phyloP scores from a whole-genome alignment of 2,329 filamentous ascomycete species.

The Verticillium nonalfalfae region DNA sequence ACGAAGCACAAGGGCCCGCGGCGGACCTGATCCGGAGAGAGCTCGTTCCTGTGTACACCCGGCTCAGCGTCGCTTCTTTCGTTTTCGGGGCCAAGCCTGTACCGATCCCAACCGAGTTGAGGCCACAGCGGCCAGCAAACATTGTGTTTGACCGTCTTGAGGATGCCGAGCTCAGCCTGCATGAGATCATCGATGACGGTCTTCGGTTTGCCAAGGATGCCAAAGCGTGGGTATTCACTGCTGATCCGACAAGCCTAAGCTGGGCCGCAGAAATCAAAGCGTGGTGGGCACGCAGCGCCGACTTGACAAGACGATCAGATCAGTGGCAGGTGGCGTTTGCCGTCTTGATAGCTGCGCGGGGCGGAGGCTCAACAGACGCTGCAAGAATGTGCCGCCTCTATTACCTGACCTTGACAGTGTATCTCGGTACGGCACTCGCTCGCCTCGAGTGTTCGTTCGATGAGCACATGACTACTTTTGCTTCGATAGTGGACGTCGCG shows the following conservation, averaged over 20 bases:
- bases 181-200: conserved; percentile 31
- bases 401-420: conserved; percentile 25
- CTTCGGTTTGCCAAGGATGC: conserved; percentile 27
- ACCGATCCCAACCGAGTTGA: conserved; percentile 27
- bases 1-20: conserved; percentile 10
- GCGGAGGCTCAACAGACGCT: conserved; percentile 3
- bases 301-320: conserved; percentile 5
- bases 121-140: conserved; percentile 15
- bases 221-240: conserved; percentile 16
- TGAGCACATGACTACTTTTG: conserved; percentile 24
- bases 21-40: conserved; percentile 30
- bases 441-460: conserved; percentile 26
- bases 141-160: conserved; percentile 23
- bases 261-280: neutral
- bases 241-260: neutral
- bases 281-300: neutral
- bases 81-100: conserved; percentile 30
- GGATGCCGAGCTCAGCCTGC: conserved; percentile 23
- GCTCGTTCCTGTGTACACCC: conserved; percentile 36
- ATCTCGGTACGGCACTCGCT: conserved; percentile 22
- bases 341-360: conserved; percentile 15
- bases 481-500: conserved; percentile 27
- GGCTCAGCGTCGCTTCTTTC: conserved; percentile 32
- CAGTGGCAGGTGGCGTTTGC: conserved; percentile 24
- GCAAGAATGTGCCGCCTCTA: conserved; percentile 28